Conservation (phyloP, 1,284 basidiomycete species). For the Rhodotorula sp. region DNA sequence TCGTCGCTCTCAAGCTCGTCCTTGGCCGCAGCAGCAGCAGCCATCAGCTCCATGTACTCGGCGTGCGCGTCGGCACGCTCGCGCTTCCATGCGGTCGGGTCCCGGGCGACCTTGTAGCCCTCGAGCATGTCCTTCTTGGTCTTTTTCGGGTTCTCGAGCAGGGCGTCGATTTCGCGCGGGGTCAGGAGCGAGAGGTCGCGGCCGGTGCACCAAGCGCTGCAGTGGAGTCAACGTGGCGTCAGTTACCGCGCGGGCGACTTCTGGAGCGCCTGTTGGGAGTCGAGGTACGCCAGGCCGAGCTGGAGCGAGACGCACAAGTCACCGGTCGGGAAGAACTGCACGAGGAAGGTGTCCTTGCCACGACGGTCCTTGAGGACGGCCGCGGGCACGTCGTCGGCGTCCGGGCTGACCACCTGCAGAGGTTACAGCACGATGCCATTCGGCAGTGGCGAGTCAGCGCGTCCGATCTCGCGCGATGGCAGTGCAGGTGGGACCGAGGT, state of each 20-base stretch:
- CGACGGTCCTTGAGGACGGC: conserved; percentile 63
- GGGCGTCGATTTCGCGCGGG: conserved; percentile 76
- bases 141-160: conserved; percentile 64
- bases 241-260: not conserved
- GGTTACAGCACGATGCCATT: not conserved
- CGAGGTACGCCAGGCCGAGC: not conserved
- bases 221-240: not conserved
- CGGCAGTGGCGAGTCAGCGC: not conserved
- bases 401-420: conserved; percentile 66
- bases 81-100: conserved; percentile 74
- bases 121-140: conserved; percentile 72
- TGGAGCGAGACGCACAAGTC: conserved; percentile 69
- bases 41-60: conserved; percentile 51
- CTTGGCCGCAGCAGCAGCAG: conserved; percentile 57
- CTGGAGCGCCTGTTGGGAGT: not conserved
- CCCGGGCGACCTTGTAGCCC: conserved; percentile 78
- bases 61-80: conserved; percentile 55
- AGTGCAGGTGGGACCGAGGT: not conserved
- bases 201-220: conserved; percentile 77
- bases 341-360: conserved; percentile 67
- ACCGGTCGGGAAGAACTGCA: conserved; percentile 83
- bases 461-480: not conserved
- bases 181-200: conserved; percentile 79
- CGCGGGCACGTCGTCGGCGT: conserved; percentile 59
- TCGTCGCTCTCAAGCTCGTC: conserved; percentile 66